Evolutionary conservation across 1,284 basidiomycete genomes (phyloP).

Genomic region (Ceratobasidium sp.): DNA sequence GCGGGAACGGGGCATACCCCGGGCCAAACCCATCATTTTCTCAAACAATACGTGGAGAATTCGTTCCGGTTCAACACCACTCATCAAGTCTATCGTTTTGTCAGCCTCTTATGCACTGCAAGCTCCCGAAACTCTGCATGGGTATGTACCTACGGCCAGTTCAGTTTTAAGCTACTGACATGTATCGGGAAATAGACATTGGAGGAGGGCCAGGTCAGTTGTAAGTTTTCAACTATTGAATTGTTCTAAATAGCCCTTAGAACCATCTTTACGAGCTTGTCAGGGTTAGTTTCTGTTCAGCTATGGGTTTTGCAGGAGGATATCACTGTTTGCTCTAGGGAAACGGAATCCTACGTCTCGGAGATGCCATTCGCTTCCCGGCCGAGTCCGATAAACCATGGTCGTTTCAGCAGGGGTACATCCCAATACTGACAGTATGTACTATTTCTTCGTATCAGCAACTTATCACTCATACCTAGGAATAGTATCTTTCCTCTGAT

Average conservation of each 20-base stretch:
- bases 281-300: constrained; percentile 56
- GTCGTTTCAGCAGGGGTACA: constrained; percentile 73
- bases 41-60: constrained; percentile 65
- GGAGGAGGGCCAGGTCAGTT: constrained; percentile 68
- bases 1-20: constrained; percentile 59
- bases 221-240: constrained; percentile 25
- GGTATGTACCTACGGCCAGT: constrained; percentile 60
- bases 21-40: constrained; percentile 65
- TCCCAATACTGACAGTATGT: constrained; percentile 71
- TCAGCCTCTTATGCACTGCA: constrained; percentile 65
- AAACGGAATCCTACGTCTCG: constrained; percentile 67
- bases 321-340: constrained; percentile 57
- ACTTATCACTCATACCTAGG: neutral
- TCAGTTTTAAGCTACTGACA: neutral
- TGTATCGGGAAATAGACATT: constrained; percentile 59
- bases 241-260: constrained; percentile 52
- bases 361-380: constrained; percentile 62
- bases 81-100: constrained; percentile 66
- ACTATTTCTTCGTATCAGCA: neutral
- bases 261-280: constrained; percentile 64
- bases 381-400: constrained; percentile 59
- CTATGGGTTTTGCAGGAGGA: neutral
- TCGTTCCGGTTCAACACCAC: constrained; percentile 63
- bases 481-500: constrained; percentile 74
- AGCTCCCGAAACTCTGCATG: constrained; percentile 65